A percentile compares a stretch with the other conserved stretches of the same genome.
These are phyloP conservation scores for Aristolochia californica DNA, from an alignment of 164 flowering plant genomes.

Conservation along the genomic window DNA sequence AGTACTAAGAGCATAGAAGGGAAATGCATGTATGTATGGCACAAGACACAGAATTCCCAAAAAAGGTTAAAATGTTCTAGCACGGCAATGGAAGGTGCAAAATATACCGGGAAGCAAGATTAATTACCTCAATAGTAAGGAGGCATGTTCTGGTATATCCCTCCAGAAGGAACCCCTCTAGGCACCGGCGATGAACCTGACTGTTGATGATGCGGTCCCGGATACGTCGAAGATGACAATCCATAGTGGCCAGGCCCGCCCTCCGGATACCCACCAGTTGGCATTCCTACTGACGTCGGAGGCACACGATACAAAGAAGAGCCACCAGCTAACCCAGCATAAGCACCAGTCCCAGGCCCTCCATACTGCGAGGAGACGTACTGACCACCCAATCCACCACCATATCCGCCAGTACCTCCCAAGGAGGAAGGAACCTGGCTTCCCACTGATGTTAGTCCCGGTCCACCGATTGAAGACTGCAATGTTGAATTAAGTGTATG, in stretches of 20 bases:
- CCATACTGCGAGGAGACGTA: conserved; percentile 11
- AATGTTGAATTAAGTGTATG: conserved; percentile 20
- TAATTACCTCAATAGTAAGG: conserved; percentile 65
- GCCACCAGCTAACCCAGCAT: conserved; percentile 22
- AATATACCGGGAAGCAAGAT: neutral
- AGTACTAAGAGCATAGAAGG: neutral
- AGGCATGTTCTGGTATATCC: conserved; percentile 56
- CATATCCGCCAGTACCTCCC: conserved; percentile 28
- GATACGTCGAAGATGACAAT: conserved; percentile 36
- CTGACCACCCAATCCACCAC: conserved; percentile 20
- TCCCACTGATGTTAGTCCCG: conserved; percentile 27
- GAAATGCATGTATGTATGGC: neutral
- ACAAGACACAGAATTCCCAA: neutral
- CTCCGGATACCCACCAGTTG: conserved; percentile 58
- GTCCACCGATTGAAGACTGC: conserved; percentile 22
- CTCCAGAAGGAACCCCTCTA: conserved; percentile 66
- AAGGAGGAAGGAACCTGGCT: conserved; percentile 32
- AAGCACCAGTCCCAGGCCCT: conserved; percentile 10
- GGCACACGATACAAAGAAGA: conserved; percentile 56
- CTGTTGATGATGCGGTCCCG: conserved; percentile 50
- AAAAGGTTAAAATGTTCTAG: neutral
- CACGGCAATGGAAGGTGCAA: neutral
- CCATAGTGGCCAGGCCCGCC: conserved; percentile 39
- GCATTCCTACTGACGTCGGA: conserved; percentile 46
- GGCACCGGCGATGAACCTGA: conserved; percentile 55